Conservation (phyloP, 345 rosid genomes). For the Syzygium jambos region DNA sequence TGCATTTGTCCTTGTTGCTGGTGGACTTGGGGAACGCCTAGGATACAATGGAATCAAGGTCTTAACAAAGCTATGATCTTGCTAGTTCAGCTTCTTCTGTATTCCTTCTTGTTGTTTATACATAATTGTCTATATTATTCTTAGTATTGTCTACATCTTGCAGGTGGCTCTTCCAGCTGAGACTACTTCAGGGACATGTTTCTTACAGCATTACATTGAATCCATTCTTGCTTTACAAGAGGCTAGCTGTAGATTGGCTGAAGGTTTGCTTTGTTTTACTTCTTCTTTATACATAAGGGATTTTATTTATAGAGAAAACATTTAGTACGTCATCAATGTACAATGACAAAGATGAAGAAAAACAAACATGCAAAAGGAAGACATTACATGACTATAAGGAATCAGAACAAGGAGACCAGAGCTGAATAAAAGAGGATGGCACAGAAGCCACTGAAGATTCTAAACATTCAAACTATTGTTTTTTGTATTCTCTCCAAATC, state of each 20-base stretch:
- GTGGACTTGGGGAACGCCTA: slow-evolving; percentile 98
- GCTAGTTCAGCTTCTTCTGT: not conserved
- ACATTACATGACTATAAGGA: not conserved
- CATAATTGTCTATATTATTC: not conserved
- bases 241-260: slow-evolving; percentile 48
- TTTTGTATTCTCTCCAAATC: not conserved
- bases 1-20: slow-evolving; percentile 95
- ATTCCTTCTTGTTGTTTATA: not conserved
- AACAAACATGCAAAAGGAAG: not conserved
- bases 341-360: not conserved
- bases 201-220: slow-evolving; percentile 80
- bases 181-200: slow-evolving; percentile 81
- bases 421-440: not conserved
- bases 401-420: not conserved
- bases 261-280: slow-evolving; percentile 29
- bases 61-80: not conserved
- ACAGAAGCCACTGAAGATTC: not conserved
- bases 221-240: slow-evolving; percentile 82
- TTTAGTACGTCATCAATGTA: not conserved
- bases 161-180: slow-evolving; percentile 95
- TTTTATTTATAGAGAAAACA: not conserved
- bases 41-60: slow-evolving; percentile 99
- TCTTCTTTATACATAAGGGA: not conserved
- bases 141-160: slow-evolving; percentile 3
- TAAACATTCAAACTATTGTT: not conserved